phyloP scores from a whole-genome alignment of 345 rosid genomes.

The Populus tremula region DNA sequence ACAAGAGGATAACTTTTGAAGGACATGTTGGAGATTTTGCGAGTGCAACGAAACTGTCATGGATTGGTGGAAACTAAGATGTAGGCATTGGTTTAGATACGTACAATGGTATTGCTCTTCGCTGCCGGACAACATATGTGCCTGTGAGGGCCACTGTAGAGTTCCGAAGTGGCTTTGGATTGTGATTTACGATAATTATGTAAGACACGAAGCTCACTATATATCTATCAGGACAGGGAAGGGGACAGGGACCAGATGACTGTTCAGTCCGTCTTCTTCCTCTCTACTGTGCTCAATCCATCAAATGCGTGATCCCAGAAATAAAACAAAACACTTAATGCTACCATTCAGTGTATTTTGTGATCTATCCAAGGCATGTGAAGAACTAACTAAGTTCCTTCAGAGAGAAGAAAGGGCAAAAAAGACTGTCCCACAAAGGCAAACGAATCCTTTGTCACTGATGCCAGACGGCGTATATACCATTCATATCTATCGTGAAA shows the following conservation, averaged over 20 bases:
- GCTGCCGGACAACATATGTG: not conserved
- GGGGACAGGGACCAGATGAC: constrained; percentile 2
- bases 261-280: not conserved
- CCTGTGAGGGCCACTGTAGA: not conserved
- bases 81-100: not conserved
- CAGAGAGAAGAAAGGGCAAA: too few species aligned
- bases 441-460: not conserved
- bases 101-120: not conserved
- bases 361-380: not conserved
- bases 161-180: not conserved
- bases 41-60: not conserved
- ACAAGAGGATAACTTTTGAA: not conserved
- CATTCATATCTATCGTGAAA: too few species aligned
- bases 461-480: too few species aligned
- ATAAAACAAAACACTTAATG: not conserved
- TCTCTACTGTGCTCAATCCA: not conserved
- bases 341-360: not conserved
- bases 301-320: not conserved
- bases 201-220: not conserved
- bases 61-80: not conserved
- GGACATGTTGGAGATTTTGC: not conserved
- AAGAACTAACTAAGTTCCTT: too few species aligned
- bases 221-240: not conserved
- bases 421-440: not conserved
- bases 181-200: not conserved